These are phyloP conservation scores for Colletotrichum lentis DNA, from an alignment of 2,329 filamentous ascomycete species.

Conservation along the genomic window DNA sequence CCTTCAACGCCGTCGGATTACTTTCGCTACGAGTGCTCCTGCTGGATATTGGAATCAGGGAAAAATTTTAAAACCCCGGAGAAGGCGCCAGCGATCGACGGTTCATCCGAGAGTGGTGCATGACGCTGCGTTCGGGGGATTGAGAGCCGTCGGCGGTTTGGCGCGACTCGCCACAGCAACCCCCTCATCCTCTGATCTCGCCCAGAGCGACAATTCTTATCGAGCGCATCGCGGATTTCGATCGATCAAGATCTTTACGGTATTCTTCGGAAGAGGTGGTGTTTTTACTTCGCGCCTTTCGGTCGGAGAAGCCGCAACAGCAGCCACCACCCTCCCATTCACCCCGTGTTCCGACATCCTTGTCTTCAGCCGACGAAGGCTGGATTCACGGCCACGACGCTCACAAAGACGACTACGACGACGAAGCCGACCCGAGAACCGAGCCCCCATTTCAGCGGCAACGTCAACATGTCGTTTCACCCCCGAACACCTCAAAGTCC, in stretches of 20 bases:
- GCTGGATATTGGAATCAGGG: conserved; percentile 24
- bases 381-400: conserved; percentile 44
- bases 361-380: conserved; percentile 43
- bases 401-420: conserved; percentile 49
- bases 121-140: conserved; percentile 48
- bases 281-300: conserved; percentile 31
- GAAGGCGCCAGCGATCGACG: conserved; percentile 25
- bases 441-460: conserved; percentile 42
- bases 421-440: conserved; percentile 32
- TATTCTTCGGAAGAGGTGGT: conserved; percentile 17
- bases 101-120: conserved; percentile 42
- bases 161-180: conserved; percentile 49
- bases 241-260: conserved; percentile 25
- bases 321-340: not conserved
- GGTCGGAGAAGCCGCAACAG: conserved; percentile 27
- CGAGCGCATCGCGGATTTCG: conserved; percentile 39
- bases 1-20: conserved; percentile 26
- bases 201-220: conserved; percentile 34
- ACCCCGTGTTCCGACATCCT: conserved; percentile 33
- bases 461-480: conserved; percentile 70
- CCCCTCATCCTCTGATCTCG: conserved; percentile 40
- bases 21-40: conserved; percentile 28
- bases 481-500: conserved; percentile 74
- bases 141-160: conserved; percentile 50
- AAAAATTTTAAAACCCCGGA: conserved; percentile 11